phyloP scores from a whole-genome alignment of 768 basidiomycete genomes.

The Dacryopinax spathularia region DNA sequence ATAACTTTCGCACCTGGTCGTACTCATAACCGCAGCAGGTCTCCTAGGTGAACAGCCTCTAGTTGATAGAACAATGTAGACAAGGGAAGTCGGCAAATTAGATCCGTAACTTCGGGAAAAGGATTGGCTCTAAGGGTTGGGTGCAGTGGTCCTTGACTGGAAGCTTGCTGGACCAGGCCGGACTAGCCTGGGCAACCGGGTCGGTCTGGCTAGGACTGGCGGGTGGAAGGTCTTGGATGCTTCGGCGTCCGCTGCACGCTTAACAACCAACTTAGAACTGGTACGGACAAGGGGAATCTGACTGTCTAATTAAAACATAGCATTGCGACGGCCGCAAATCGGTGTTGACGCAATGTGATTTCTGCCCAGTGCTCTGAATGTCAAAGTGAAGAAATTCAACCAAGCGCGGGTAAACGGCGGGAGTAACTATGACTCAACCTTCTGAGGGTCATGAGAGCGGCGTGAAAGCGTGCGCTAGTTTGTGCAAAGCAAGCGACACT shows the following conservation, averaged over 20 bases:
- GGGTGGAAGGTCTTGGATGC: constrained; percentile 39
- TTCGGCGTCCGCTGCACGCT: constrained; percentile 45
- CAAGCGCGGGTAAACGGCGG: constrained; percentile 66
- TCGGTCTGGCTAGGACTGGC: constrained; percentile 31
- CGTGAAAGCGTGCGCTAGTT: too few species aligned
- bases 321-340: constrained; percentile 63
- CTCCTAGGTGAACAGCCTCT: constrained; percentile 72
- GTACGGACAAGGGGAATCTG: constrained; percentile 71
- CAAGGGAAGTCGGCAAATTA: constrained; percentile 73
- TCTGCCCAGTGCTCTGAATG: constrained; percentile 74
- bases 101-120: constrained; percentile 69
- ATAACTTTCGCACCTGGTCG: constrained; percentile 55
- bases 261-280: constrained; percentile 63
- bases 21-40: constrained; percentile 70
- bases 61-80: constrained; percentile 68
- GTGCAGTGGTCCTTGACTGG: constrained; percentile 62
- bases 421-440: constrained; percentile 73
- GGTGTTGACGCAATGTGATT: constrained; percentile 71
- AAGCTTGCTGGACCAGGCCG: constrained; percentile 54
- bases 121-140: constrained; percentile 69
- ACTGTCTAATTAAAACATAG: constrained; percentile 77
- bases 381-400: constrained; percentile 71
- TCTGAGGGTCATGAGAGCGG: too few species aligned
- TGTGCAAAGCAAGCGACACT: too few species aligned
- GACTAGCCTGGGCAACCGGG: constrained; percentile 49